phyloP scores from a whole-genome alignment of 306 rosid species.

The Corylus avellana region DNA sequence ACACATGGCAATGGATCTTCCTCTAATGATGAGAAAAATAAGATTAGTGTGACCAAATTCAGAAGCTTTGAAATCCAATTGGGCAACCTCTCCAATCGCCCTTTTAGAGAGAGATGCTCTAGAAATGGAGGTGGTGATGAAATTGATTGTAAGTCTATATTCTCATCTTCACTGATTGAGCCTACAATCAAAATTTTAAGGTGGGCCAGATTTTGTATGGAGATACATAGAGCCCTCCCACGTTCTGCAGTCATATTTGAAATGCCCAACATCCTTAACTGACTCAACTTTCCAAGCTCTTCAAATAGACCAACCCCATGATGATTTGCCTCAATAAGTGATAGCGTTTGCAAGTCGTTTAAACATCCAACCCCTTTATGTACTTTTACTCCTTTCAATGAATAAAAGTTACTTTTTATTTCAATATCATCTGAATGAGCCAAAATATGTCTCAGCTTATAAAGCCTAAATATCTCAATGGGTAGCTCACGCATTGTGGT shows the following conservation, averaged over 20 bases:
- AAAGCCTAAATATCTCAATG: not conserved
- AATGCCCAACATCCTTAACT: conserved; percentile 1
- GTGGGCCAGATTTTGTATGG: conserved; percentile 9
- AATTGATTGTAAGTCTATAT: conserved; percentile 15
- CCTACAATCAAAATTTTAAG: not conserved
- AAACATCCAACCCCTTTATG: conserved; percentile 6
- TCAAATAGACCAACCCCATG: not conserved
- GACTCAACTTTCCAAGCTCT: conserved; percentile 2
- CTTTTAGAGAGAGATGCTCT: conserved; percentile 3
- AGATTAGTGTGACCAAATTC: not conserved
- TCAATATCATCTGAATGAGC: not conserved
- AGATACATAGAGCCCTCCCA: not conserved
- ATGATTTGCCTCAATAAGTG: not conserved
- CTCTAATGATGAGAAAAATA: conserved; percentile 4
- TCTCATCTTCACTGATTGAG: conserved; percentile 16
- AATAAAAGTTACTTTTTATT: not conserved
- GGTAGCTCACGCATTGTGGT: not conserved
- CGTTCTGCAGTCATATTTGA: not conserved
- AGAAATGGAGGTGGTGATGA: conserved; percentile 1
- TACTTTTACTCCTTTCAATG: not conserved
- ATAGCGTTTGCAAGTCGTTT: not conserved
- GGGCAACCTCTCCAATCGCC: conserved; percentile 13
- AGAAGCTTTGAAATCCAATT: conserved; percentile 20
- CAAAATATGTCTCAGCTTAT: conserved; percentile 3
- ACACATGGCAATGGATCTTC: conserved; percentile 5